Conservation (phyloP, 2,329 filamentous ascomycete genomes). For the Niveomyces coronatus region DNA sequence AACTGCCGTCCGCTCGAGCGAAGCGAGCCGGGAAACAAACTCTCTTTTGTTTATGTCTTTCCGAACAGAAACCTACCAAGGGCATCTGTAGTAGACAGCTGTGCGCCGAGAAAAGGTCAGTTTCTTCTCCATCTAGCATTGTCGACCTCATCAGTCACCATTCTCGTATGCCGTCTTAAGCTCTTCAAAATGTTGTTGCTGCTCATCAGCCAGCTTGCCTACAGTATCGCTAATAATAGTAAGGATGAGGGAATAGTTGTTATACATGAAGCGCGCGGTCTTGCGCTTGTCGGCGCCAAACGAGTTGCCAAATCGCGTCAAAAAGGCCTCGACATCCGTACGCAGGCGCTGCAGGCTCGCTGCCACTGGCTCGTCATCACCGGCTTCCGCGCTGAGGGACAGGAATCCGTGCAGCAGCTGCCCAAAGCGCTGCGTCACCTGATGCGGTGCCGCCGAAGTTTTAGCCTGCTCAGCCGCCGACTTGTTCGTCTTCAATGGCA, state of each 20-base stretch:
- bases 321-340: conserved; percentile 72
- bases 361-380: conserved; percentile 82
- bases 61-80: too few species aligned
- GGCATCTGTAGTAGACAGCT: too few species aligned
- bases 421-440: conserved; percentile 89
- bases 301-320: conserved; percentile 64
- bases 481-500: conserved; percentile 34
- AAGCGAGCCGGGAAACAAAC: too few species aligned
- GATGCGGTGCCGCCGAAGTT: conserved; percentile 74
- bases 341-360: conserved; percentile 69
- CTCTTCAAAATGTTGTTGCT: conserved; percentile 63
- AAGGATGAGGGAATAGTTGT: conserved; percentile 90
- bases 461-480: conserved; percentile 41
- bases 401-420: conserved; percentile 83
- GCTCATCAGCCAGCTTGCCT: conserved; percentile 64
- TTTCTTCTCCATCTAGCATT: too few species aligned
- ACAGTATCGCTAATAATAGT: conserved; percentile 77
- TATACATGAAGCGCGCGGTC: conserved; percentile 79
- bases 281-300: conserved; percentile 69
- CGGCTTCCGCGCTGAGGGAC: conserved; percentile 74
- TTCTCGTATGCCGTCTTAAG: conserved; percentile 51
- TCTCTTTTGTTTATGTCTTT: too few species aligned
- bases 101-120: too few species aligned
- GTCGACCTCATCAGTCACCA: conserved; percentile 13
- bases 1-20: neutral